A percentile compares a stretch with the other conserved stretches of the same genome.
phyloP scores from a whole-genome alignment of 2,329 filamentous ascomycete genomes.

The Lasiodiplodia hormozganensis region DNA sequence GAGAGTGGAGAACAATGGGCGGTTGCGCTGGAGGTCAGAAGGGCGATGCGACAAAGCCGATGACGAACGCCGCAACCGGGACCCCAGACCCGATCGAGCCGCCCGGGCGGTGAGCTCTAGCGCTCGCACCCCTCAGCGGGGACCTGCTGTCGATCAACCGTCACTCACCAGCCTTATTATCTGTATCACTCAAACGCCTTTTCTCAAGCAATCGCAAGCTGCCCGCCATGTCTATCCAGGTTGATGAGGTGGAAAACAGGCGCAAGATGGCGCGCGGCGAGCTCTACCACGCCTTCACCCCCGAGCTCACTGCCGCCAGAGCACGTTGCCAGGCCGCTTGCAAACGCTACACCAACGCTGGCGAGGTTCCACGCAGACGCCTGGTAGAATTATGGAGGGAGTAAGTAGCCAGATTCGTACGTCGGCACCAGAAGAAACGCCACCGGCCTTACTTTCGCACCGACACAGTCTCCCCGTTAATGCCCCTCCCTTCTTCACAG shows the following conservation, averaged over 20 bases:
- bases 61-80: conserved; percentile 20
- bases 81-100: neutral
- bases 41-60: conserved; percentile 17
- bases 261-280: conserved; percentile 69
- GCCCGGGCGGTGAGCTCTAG: conserved; percentile 8
- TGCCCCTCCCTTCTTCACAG: conserved; percentile 49
- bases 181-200: no score
- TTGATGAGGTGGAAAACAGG: conserved; percentile 42
- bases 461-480: conserved; percentile 7
- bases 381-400: conserved; percentile 73
- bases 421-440: neutral
- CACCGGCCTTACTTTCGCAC: neutral
- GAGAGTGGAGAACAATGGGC: conserved; percentile 4
- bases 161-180: neutral
- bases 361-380: conserved; percentile 65
- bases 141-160: conserved; percentile 2
- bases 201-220: neutral
- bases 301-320: conserved; percentile 70
- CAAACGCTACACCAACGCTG: conserved; percentile 68
- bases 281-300: conserved; percentile 76
- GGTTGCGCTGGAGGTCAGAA: conserved; percentile 23
- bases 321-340: conserved; percentile 68
- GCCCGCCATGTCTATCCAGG: conserved; percentile 7
- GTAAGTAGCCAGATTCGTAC: conserved; percentile 56
- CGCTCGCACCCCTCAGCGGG: neutral